Percentiles rank a stretch among this genome's conserved stretches.
phyloP scores from a whole-genome alignment of 306 rosid genomes.

The Cucumis hystrix region DNA sequence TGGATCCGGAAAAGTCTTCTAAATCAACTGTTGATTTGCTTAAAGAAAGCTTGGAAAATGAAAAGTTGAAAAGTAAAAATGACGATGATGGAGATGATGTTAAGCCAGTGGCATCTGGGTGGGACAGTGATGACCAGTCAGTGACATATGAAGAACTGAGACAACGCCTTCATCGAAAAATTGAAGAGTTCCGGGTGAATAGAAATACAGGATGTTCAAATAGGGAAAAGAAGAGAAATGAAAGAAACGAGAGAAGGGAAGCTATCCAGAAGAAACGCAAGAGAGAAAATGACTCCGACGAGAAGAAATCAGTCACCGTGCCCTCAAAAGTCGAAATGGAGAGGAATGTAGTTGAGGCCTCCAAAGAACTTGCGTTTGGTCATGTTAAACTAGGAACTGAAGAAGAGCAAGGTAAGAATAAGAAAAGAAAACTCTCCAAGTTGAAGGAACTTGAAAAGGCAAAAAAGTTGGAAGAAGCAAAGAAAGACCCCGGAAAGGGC shows the following conservation, averaged over 20 bases:
- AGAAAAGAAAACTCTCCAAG: constrained; percentile 52
- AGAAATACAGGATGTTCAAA: constrained; percentile 34
- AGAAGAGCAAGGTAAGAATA: constrained; percentile 31
- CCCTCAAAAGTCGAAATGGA: constrained; percentile 17
- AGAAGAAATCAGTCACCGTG: constrained; percentile 8
- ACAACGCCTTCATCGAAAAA: constrained; percentile 43
- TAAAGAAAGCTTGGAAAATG: constrained; percentile 40
- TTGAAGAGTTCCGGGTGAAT: constrained; percentile 39
- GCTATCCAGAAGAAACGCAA: constrained; percentile 32
- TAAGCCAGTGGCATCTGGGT: constrained; percentile 24
- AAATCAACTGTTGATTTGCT: constrained; percentile 54
- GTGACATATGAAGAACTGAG: constrained; percentile 68
- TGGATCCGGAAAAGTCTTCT: constrained; percentile 57
- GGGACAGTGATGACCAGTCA: constrained; percentile 34
- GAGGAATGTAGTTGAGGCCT: constrained; percentile 57
- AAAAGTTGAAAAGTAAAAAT: constrained; percentile 16
- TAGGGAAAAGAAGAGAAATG: constrained; percentile 34
- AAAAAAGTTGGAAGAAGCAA: constrained; percentile 46
- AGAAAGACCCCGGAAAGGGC: constrained; percentile 71
- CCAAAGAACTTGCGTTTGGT: constrained; percentile 58
- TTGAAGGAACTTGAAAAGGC: constrained; percentile 66
- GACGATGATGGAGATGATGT: constrained; percentile 24
- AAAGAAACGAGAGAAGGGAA: constrained; percentile 29
- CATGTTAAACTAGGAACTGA: constrained; percentile 55
- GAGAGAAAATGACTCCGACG: constrained; percentile 30